A percentile compares a stretch with the other conserved stretches of the same genome.
Conservation (phyloP, 2,329 filamentous ascomycete species). For the Diaporthe ampelina region DNA sequence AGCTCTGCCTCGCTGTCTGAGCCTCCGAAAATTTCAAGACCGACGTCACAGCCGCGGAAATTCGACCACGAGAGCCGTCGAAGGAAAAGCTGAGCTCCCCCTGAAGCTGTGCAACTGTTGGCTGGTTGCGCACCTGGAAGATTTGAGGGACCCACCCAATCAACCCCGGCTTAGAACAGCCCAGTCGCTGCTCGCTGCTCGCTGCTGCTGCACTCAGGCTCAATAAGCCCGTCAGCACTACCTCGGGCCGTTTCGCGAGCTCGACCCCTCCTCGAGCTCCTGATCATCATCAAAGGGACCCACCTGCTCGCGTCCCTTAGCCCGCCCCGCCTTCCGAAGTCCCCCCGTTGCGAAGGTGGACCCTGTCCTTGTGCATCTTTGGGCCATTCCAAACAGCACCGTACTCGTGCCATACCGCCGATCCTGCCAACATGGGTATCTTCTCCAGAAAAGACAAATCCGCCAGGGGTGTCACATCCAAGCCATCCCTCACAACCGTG, state of each 20-base stretch:
- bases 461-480: slow-evolving; percentile 53
- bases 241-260: slow-evolving; percentile 28
- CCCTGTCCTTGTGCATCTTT: background rate
- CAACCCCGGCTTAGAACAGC: slow-evolving; percentile 8
- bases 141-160: slow-evolving; percentile 21
- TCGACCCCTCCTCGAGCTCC: slow-evolving; percentile 27
- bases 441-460: slow-evolving; percentile 69
- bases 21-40: background rate
- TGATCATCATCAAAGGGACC: slow-evolving; percentile 30
- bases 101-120: slow-evolving; percentile 24
- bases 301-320: slow-evolving; percentile 29
- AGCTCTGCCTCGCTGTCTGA: background rate
- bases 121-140: background rate
- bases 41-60: background rate
- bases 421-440: slow-evolving; percentile 62
- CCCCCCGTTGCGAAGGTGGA: slow-evolving; percentile 29
- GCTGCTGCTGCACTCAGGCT: slow-evolving; percentile 4
- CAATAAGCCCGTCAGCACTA: slow-evolving; percentile 25
- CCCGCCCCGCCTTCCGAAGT: slow-evolving; percentile 36
- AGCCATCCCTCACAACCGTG: slow-evolving; percentile 58
- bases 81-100: background rate
- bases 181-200: slow-evolving; percentile 19
- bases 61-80: background rate
- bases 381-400: background rate
- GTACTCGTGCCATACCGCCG: slow-evolving; percentile 9